phyloP scores from a whole-genome alignment of 2,329 filamentous ascomycete species.

The Uncinocarpus reesii region DNA sequence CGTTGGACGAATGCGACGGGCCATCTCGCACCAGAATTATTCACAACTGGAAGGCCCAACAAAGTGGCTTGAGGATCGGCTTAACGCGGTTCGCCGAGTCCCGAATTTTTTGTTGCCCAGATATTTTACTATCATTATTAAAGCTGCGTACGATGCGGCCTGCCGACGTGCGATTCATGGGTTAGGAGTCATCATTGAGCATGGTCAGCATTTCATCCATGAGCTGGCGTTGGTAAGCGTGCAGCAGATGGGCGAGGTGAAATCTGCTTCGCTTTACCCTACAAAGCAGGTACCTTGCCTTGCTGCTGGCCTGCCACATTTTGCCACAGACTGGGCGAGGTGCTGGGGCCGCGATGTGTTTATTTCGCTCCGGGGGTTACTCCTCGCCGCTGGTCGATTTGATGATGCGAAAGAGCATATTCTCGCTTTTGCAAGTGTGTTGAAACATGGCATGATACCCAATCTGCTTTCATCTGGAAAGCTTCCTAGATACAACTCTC shows the following conservation, averaged over 20 bases:
- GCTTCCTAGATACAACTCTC: conserved; percentile 82
- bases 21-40: conserved; percentile 54
- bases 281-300: conserved; percentile 73
- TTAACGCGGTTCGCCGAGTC: conserved; percentile 72
- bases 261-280: conserved; percentile 84
- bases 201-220: conserved; percentile 81
- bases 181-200: conserved; percentile 64
- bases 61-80: conserved; percentile 71
- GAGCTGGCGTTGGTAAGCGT: conserved; percentile 82
- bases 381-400: conserved; percentile 78
- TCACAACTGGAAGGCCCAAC: conserved; percentile 55
- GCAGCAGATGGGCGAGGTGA: conserved; percentile 80
- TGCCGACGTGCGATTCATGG: conserved; percentile 67
- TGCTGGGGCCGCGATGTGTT: conserved; percentile 98
- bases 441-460: conserved; percentile 98
- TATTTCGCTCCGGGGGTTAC: conserved; percentile 86
- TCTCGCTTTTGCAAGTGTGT: conserved; percentile 81
- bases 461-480: conserved; percentile 82
- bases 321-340: conserved; percentile 83
- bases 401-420: conserved; percentile 89
- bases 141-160: conserved; percentile 77
- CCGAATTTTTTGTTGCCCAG: conserved; percentile 84
- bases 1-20: conserved; percentile 62
- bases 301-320: conserved; percentile 88
- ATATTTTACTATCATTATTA: conserved; percentile 83